These are phyloP conservation scores for Nymphaea colorata DNA, from an alignment of 164 flowering plant species.

Conservation along the genomic window DNA sequence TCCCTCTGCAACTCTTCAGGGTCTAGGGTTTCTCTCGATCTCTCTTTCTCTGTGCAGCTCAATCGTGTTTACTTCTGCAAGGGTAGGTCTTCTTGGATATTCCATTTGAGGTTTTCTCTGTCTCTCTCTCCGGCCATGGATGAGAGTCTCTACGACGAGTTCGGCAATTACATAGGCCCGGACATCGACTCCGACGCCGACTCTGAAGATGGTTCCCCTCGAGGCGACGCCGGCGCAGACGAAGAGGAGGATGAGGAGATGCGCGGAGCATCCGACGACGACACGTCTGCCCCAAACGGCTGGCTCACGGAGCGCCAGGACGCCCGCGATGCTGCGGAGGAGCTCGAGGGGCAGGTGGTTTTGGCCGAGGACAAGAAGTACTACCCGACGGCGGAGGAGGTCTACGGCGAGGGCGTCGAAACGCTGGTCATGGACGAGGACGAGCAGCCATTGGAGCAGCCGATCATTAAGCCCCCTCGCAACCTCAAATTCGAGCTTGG, in stretches of 20 bases:
- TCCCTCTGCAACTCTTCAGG: background rate
- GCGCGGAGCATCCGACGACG: background rate
- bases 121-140: conserved; percentile 38
- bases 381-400: conserved; percentile 20
- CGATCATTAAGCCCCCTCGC: conserved; percentile 81
- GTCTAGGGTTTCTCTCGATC: background rate
- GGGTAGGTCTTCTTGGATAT: too few relatives aligned
- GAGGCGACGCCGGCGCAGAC: background rate
- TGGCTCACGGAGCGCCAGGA: conserved; percentile 1
- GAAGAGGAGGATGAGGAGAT: background rate
- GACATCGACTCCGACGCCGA: conserved; percentile 94
- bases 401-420: conserved; percentile 95
- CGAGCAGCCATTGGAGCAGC: conserved; percentile 79
- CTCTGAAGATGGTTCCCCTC: background rate
- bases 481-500: conserved; percentile 86
- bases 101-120: too few relatives aligned
- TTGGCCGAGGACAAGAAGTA: conserved; percentile 97
- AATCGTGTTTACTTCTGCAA: too few relatives aligned
- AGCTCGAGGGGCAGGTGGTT: conserved; percentile 43
- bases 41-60: background rate
- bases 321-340: background rate
- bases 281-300: background rate
- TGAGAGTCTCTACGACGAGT: conserved; percentile 90
- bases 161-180: conserved; percentile 98
- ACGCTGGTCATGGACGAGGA: conserved; percentile 98